Conservation (phyloP, 2,329 filamentous ascomycete species). For the Ophiocordyceps sinensis region DNA sequence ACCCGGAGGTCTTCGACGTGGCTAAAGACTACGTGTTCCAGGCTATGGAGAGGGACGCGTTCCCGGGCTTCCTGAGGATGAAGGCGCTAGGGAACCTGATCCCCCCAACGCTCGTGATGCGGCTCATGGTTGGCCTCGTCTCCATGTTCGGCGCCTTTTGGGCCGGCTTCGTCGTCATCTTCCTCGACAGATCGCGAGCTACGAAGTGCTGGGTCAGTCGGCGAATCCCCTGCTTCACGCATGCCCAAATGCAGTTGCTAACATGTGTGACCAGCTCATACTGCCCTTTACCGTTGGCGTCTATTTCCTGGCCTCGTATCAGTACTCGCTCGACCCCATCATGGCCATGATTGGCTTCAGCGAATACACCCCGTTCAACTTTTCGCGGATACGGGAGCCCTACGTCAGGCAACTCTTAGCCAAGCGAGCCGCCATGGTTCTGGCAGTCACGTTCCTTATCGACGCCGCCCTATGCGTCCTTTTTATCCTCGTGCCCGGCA, state of each 20-base stretch:
- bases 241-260: constrained; percentile 4
- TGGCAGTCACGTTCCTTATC: constrained; percentile 59
- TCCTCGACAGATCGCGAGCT: constrained; percentile 60
- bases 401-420: constrained; percentile 78
- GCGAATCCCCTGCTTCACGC: background rate
- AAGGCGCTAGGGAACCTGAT: constrained; percentile 95
- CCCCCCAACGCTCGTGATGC: constrained; percentile 73
- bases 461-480: constrained; percentile 74
- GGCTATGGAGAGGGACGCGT: constrained; percentile 99
- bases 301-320: constrained; percentile 80
- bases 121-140: constrained; percentile 67
- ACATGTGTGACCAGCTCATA: constrained; percentile 38
- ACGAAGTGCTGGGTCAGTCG: constrained; percentile 72
- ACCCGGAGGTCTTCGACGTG: constrained; percentile 92
- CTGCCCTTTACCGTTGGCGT: constrained; percentile 84
- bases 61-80: constrained; percentile 85
- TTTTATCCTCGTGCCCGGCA: constrained; percentile 92
- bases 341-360: constrained; percentile 81
- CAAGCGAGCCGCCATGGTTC: constrained; percentile 69
- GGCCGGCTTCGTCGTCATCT: constrained; percentile 86
- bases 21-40: constrained; percentile 99
- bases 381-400: constrained; percentile 74
- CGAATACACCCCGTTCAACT: constrained; percentile 93
- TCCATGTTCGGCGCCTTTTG: constrained; percentile 88
- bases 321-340: constrained; percentile 88